A percentile compares a stretch with the other conserved stretches of the same genome.
Conservation (phyloP, 2,329 filamentous ascomycete genomes). For the Ascomycota sp. region DNA sequence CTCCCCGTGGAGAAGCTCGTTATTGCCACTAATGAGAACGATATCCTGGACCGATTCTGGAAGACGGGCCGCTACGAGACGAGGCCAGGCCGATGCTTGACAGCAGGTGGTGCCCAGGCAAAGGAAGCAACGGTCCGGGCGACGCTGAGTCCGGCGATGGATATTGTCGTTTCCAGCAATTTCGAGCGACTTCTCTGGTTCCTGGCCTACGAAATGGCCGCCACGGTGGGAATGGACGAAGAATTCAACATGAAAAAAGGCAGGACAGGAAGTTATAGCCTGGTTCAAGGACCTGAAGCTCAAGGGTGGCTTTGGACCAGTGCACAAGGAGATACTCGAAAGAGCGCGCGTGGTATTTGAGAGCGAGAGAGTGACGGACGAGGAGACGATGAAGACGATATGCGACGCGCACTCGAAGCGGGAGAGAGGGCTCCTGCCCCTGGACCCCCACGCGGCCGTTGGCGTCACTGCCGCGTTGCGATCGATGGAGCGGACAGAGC, state of each 20-base stretch:
- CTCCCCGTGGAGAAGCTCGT: slow-evolving; percentile 75
- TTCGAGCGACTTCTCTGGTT: slow-evolving; percentile 95
- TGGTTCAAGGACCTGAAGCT: slow-evolving; percentile 72
- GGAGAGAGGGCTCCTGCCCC: slow-evolving; percentile 51
- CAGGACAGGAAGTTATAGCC: slow-evolving; percentile 51
- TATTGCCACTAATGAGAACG: slow-evolving; percentile 92
- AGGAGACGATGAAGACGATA: slow-evolving; percentile 48
- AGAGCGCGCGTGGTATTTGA: slow-evolving; percentile 57
- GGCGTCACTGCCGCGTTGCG: slow-evolving; percentile 59
- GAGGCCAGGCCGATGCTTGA: no score
- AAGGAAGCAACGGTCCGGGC: slow-evolving; percentile 55
- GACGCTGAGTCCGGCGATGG: slow-evolving; percentile 89
- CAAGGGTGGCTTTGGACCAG: slow-evolving; percentile 59
- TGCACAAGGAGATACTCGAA: slow-evolving; percentile 52
- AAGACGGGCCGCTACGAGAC: slow-evolving; percentile 80
- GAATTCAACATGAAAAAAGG: slow-evolving; percentile 46
- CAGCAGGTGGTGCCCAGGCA: slow-evolving; percentile 34
- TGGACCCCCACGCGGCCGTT: slow-evolving; percentile 85
- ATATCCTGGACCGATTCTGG: slow-evolving; percentile 92
- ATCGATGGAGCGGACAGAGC: slow-evolving; percentile 35
- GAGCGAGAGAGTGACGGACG: slow-evolving; percentile 51
- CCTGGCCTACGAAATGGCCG: slow-evolving; percentile 54
- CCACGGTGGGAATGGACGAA: slow-evolving; percentile 38
- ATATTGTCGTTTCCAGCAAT: slow-evolving; percentile 89
- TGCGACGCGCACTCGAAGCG: slow-evolving; percentile 33